Evolutionary conservation across 495 filamentous ascomycete genomes (phyloP).

Genomic region (Penicillium odoratum): DNA sequence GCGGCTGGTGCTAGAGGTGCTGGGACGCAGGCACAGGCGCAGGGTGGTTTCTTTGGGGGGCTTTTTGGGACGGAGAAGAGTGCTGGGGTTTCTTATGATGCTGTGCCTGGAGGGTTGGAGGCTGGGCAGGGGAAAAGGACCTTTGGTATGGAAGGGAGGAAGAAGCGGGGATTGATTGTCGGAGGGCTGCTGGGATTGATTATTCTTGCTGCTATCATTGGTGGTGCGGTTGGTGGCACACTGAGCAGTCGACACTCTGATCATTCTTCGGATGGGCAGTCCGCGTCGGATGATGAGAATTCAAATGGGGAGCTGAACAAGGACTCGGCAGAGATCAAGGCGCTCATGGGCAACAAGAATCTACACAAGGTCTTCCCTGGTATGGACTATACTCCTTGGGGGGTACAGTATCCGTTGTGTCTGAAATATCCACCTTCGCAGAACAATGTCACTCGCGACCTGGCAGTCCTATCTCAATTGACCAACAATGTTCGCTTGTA

Average conservation of each 20-base stretch:
- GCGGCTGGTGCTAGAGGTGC: slow-evolving; percentile 32
- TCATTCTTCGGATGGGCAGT: slow-evolving; percentile 13
- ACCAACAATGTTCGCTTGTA: slow-evolving; percentile 90
- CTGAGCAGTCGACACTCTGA: slow-evolving; percentile 50
- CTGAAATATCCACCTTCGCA: slow-evolving; percentile 75
- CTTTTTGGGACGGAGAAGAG: slow-evolving; percentile 43
- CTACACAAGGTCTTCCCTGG: slow-evolving; percentile 94
- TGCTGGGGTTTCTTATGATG: slow-evolving; percentile 46
- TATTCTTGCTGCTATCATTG: slow-evolving; percentile 68
- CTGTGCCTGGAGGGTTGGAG: slow-evolving; percentile 47
- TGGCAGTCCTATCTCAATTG: slow-evolving; percentile 88
- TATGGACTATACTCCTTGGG: slow-evolving; percentile 94
- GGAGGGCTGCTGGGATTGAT: slow-evolving; percentile 58
- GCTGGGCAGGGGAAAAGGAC: slow-evolving; percentile 32
- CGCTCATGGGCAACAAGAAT: slow-evolving; percentile 72
- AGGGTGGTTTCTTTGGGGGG: slow-evolving; percentile 49
- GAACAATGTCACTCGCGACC: slow-evolving; percentile 90
- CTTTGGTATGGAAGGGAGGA: slow-evolving; percentile 57
- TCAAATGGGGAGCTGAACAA: slow-evolving; percentile 70
- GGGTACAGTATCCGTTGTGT: slow-evolving; percentile 88
- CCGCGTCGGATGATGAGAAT: slow-evolving; percentile 30
- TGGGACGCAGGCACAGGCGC: slow-evolving; percentile 23
- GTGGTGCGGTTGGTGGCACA: slow-evolving; percentile 76
- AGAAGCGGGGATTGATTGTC: slow-evolving; percentile 71
- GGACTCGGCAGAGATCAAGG: slow-evolving; percentile 77